Percentiles rank a stretch among this genome's conserved stretches.
phyloP scores from a whole-genome alignment of 2,329 filamentous ascomycete genomes.

The Aspergillus sp. region DNA sequence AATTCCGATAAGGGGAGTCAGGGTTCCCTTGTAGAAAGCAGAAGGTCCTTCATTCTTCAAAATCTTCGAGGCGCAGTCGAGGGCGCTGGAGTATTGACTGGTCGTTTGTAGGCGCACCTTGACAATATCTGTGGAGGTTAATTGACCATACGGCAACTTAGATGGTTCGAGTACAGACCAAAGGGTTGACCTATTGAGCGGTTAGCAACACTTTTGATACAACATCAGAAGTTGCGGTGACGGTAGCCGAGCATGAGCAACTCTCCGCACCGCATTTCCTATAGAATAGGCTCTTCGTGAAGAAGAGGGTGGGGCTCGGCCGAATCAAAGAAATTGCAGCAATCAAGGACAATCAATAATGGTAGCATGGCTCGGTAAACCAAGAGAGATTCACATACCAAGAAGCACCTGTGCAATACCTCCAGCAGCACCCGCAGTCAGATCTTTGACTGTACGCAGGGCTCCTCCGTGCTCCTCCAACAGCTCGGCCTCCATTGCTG shows the following conservation, averaged over 20 bases:
- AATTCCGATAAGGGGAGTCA: conserved; percentile 93
- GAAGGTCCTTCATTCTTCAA: conserved; percentile 83
- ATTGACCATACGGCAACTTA: conserved; percentile 13
- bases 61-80: conserved; percentile 81
- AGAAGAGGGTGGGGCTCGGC: not conserved
- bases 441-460: conserved; percentile 77
- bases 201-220: conserved; percentile 31
- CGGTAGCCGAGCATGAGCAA: not conserved
- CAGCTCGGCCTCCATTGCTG: conserved; percentile 39
- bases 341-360: not conserved
- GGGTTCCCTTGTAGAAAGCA: conserved; percentile 97
- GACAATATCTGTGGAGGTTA: conserved; percentile 72
- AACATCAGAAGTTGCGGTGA: not conserved
- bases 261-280: conserved; percentile 5
- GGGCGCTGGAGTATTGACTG: conserved; percentile 76
- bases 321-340: not conserved
- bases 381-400: conserved; percentile 61
- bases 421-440: conserved; percentile 87
- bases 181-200: conserved; percentile 63
- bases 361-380: not conserved
- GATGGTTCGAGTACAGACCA: conserved; percentile 50
- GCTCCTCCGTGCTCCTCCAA: conserved; percentile 45
- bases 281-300: not conserved
- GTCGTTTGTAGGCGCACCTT: conserved; percentile 96
- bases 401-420: conserved; percentile 93